These are phyloP conservation scores for Kwoniella europaea DNA, from an alignment of 768 basidiomycete species.

Conservation along the genomic window DNA sequence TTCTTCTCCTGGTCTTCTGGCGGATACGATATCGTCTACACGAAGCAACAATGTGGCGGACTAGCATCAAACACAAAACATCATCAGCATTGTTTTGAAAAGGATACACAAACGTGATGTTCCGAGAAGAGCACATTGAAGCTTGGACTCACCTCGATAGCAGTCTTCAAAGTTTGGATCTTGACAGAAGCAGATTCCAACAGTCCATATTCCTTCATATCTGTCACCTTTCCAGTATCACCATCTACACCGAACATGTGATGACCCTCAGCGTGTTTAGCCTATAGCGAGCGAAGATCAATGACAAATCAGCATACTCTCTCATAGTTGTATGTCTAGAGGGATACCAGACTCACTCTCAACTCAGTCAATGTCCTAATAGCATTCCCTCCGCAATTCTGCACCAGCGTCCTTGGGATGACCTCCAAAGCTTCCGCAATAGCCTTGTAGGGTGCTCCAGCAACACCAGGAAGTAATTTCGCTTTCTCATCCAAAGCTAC, in stretches of 20 bases:
- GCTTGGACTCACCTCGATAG: conserved; percentile 72
- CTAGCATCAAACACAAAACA: conserved; percentile 55
- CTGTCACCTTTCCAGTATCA: conserved; percentile 91
- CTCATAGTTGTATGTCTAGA: background rate
- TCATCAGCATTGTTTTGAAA: background rate
- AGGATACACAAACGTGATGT: background rate
- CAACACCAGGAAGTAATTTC: conserved; percentile 79
- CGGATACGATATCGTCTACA: conserved; percentile 84
- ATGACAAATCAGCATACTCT: background rate
- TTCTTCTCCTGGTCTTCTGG: conserved; percentile 52
- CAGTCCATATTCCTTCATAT: conserved; percentile 92
- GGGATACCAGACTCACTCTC: conserved; percentile 65
- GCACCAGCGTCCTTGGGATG: conserved; percentile 90
- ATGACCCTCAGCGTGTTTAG: conserved; percentile 91
- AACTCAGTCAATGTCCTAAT: conserved; percentile 92
- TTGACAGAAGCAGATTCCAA: conserved; percentile 97
- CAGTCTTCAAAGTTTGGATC: conserved; percentile 96
- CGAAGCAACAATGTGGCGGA: conserved; percentile 88
- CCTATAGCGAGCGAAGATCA: conserved; percentile 62
- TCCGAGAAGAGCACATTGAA: too few relatives aligned
- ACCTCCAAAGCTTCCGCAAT: conserved; percentile 97
- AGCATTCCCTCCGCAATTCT: conserved; percentile 93
- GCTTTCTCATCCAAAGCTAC: conserved; percentile 77
- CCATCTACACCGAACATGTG: conserved; percentile 93
- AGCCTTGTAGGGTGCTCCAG: conserved; percentile 87